Evolutionary conservation across 257 asterid genomes (phyloP).

Genomic region (Dorcoceras hygrometricum): DNA sequence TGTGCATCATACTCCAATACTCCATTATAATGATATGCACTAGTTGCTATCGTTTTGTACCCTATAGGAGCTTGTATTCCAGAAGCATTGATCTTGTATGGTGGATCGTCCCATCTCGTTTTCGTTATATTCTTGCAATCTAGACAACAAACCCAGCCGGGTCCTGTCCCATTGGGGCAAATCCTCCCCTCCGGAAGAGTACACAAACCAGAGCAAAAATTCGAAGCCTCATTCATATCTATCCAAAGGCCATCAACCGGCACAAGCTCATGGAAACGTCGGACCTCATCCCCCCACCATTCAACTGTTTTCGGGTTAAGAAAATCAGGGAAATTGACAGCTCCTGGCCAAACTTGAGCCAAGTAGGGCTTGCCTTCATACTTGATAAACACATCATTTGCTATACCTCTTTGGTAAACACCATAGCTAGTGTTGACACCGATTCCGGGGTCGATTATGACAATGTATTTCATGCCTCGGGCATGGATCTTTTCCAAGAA

Average conservation of each 20-base stretch:
- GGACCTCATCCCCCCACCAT: slow-evolving; percentile 93
- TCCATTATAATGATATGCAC: slow-evolving; percentile 78
- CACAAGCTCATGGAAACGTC: slow-evolving; percentile 74
- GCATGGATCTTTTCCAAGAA: slow-evolving; percentile 81
- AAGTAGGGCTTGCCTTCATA: slow-evolving; percentile 67
- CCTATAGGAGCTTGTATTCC: slow-evolving; percentile 71
- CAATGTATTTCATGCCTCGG: slow-evolving; percentile 85
- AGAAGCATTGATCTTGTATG: slow-evolving; percentile 89
- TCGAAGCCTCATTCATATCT: slow-evolving; percentile 93
- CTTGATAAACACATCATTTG: slow-evolving; percentile 83
- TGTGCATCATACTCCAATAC: slow-evolving; percentile 91
- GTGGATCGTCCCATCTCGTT: slow-evolving; percentile 94
- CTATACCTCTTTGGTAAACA: slow-evolving; percentile 60
- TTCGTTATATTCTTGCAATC: slow-evolving; percentile 79
- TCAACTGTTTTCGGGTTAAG: slow-evolving; percentile 79
- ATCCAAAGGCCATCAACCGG: slow-evolving; percentile 96
- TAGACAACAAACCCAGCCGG: slow-evolving; percentile 87
- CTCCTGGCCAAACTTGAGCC: slow-evolving; percentile 99
- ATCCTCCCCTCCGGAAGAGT: slow-evolving; percentile 59
- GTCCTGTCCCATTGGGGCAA: slow-evolving; percentile 83
- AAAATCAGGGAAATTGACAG: slow-evolving; percentile 87
- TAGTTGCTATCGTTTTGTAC: slow-evolving; percentile 85
- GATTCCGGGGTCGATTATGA: slow-evolving; percentile 84
- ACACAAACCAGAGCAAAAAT: slow-evolving; percentile 76
- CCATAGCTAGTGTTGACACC: slow-evolving; percentile 74